Base-by-base conservation (phyloP, 108 stramenopile genomes). In the Aurantiochytrium sp. region DNA sequence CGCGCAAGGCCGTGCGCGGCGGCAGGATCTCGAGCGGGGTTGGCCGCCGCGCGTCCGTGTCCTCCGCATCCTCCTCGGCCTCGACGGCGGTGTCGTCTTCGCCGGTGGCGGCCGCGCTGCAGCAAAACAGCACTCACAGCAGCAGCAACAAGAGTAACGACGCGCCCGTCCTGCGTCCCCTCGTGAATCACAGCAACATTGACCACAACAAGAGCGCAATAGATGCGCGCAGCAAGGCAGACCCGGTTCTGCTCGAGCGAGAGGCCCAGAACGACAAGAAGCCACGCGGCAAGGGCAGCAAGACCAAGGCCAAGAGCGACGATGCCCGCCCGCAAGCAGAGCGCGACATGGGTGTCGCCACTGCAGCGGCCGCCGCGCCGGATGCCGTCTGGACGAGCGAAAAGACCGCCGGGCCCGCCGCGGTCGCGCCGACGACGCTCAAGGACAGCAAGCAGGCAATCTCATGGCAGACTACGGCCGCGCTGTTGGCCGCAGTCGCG, bases 1-100 rank as follows among this genome's bases (percentile, higher is more conserved):
- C 59, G 8, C 59, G 59, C 59, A 81, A 48, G 73, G 73, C 73
- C 45, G 73, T 81, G 36, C 73, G 73, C 8, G 73, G 73, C 36
- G 73, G 73, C 39, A 81, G 32, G 73, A 37, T 81, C 59, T 65
- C 59, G 8, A 65, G 19, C 59, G 59, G 59, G 15, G 59, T 65
- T 15, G 59, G 59, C 24, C 59, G 59, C 32, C 27, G 59, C 12
- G 53, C 53, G 53, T 54, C 53, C 21, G 53, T 54, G 12, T 54
- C 53, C 12, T 54, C 53, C 21, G 53, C 53, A 54, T 54, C 53
- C 21, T 54, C 0, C 21, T 12, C 21, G 21, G 53, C 53, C 12
- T 54, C 53, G 12, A 19, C 53, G 53, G 53, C 21, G 59, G 59
- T 19, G 10, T 1, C 59, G 34, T 34, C 4, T 15, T 17, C 27